Conservation (phyloP, 163 green algal genomes). For the Scenedesmus sp. region DNA sequence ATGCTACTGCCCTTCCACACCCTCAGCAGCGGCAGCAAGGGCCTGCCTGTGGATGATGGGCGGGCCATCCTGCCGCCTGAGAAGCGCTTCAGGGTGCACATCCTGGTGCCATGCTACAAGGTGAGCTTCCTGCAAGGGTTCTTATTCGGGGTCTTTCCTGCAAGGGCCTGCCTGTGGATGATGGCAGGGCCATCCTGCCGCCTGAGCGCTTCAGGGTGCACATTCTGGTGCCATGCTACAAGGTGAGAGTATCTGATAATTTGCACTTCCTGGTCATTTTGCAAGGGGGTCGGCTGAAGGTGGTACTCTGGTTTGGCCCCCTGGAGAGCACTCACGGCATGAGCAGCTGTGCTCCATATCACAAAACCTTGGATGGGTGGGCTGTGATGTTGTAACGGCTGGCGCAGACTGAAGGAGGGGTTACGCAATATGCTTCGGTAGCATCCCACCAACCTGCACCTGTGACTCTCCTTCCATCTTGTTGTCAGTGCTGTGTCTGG, state of each 20-base stretch:
- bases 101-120: conserved; percentile 87
- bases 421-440: too few relatives aligned
- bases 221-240: conserved; percentile 86
- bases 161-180: conserved; percentile 38
- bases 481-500: too few relatives aligned
- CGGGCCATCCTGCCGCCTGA: conserved; percentile 32
- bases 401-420: too few relatives aligned
- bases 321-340: too few relatives aligned
- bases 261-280: too few relatives aligned
- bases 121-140: conserved; percentile 5
- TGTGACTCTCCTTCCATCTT: too few relatives aligned
- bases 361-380: too few relatives aligned
- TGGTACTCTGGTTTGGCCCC: too few relatives aligned
- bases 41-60: conserved; percentile 44
- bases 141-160: not conserved
- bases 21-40: conserved; percentile 55
- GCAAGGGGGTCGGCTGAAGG: too few relatives aligned
- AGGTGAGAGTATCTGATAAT: conserved; percentile 42
- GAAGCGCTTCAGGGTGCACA: conserved; percentile 52
- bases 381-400: too few relatives aligned
- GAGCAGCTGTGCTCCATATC: too few relatives aligned
- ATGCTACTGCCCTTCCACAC: conserved; percentile 66
- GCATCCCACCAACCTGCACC: not conserved
- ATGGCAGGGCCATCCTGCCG: conserved; percentile 6
- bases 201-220: conserved; percentile 29